Percentiles rank a stretch among this genome's conserved stretches.
These are phyloP conservation scores for Saccharomyces eubayanus DNA, from an alignment of 805 yeast genomes.

Conservation along the genomic window DNA sequence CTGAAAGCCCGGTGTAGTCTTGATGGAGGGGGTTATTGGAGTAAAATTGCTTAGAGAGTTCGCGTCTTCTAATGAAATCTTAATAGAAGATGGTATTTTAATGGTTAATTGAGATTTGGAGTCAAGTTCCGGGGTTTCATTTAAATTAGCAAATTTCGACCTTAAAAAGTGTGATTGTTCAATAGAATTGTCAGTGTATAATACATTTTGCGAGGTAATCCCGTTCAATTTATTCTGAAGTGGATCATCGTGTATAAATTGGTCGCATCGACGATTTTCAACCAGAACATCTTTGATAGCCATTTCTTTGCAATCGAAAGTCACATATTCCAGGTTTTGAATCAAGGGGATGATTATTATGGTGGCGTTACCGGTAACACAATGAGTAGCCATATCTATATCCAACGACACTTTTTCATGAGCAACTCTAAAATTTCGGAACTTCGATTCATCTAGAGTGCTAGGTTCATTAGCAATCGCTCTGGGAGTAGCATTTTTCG, in stretches of 20 bases:
- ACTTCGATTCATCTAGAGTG: constrained; percentile 6
- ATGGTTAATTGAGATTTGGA: constrained; percentile 26
- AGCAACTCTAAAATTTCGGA: constrained; percentile 51
- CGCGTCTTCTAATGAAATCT: constrained; percentile 50
- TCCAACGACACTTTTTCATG: constrained; percentile 80
- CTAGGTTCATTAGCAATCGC: constrained; percentile 10
- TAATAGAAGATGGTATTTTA: constrained; percentile 34
- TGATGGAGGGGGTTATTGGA: constrained; percentile 36
- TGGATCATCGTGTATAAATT: constrained; percentile 30
- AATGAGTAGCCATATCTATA: constrained; percentile 58
- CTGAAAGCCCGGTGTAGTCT: constrained; percentile 31
- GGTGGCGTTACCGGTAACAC: constrained; percentile 69
- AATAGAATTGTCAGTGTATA: constrained; percentile 21
- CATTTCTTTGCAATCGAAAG: constrained; percentile 75
- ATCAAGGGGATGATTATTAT: constrained; percentile 68
- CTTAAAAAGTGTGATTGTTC: constrained; percentile 30
- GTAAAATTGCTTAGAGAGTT: constrained; percentile 32
- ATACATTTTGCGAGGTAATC: constrained; percentile 6
- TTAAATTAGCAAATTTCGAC: constrained; percentile 26
- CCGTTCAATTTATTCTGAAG: constrained; percentile 5
- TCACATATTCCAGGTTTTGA: constrained; percentile 46
- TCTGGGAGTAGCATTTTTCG: constrained; percentile 23
- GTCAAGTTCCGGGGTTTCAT: constrained; percentile 23
- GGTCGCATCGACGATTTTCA: constrained; percentile 43
- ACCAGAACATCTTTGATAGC: constrained; percentile 55